Conservation (phyloP, 371 early-diverging fungal genomes). For the Syncephalastrum sp. region DNA sequence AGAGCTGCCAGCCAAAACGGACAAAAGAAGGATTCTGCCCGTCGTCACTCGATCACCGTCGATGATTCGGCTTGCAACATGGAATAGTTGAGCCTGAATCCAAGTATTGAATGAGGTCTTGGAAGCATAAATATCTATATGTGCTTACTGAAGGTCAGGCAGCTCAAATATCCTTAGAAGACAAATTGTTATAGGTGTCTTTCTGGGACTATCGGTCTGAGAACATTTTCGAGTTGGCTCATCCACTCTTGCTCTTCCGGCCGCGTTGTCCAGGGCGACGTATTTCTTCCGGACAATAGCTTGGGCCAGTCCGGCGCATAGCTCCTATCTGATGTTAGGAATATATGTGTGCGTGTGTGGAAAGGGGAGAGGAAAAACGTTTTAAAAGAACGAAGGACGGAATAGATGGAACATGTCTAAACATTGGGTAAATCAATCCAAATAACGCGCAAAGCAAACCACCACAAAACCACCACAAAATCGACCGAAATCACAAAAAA, state of each 20-base stretch:
- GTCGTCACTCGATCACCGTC: slow-evolving; percentile 61
- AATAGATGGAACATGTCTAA: no score
- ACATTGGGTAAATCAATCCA: no score
- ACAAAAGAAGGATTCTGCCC: slow-evolving; percentile 51
- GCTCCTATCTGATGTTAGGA: neutral
- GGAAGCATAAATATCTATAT: neutral
- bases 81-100: slow-evolving; percentile 54
- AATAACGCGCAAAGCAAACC: no score
- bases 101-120: slow-evolving; percentile 4
- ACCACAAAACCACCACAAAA: no score
- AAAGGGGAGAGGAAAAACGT: neutral
- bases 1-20: slow-evolving; percentile 29
- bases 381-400: neutral
- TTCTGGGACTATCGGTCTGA: slow-evolving; percentile 49
- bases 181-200: slow-evolving; percentile 57
- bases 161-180: slow-evolving; percentile 54
- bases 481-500: no score
- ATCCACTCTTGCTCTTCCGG: slow-evolving; percentile 1
- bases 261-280: neutral
- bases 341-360: neutral
- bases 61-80: slow-evolving; percentile 48
- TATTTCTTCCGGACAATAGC: slow-evolving; percentile 3
- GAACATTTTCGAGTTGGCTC: slow-evolving; percentile 19
- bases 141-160: slow-evolving; percentile 51
- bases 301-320: neutral